Conservation (phyloP, 495 filamentous ascomycete genomes). For the Penicillium pulvis region DNA sequence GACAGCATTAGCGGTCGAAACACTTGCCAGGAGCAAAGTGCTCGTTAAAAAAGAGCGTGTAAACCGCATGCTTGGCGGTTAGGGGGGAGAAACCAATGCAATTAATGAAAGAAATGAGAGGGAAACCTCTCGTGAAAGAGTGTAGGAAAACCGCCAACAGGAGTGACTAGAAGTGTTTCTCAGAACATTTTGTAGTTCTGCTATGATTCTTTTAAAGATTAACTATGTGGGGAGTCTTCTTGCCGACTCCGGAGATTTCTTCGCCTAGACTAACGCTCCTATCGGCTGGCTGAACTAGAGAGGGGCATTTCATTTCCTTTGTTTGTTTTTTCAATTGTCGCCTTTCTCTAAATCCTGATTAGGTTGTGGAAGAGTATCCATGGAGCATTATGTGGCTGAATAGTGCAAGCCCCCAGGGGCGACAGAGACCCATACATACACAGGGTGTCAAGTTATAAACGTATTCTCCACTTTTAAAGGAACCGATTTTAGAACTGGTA, state of each 20-base stretch:
- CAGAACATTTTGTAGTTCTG: neutral
- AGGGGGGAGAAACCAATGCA: neutral
- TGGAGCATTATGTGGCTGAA: neutral
- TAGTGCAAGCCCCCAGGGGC: neutral
- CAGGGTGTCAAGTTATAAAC: too few relatives aligned
- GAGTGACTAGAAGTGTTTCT: neutral
- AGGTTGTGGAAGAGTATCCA: neutral
- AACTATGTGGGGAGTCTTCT: neutral
- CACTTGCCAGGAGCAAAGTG: neutral
- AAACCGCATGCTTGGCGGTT: neutral
- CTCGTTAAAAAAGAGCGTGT: neutral
- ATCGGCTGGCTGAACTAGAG: neutral
- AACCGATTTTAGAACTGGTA: neutral
- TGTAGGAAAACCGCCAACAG: neutral
- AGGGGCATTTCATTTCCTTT: neutral
- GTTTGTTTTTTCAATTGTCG: neutral
- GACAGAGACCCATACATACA: neutral
- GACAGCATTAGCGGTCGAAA: neutral
- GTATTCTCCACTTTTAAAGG: neutral
- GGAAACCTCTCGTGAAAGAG: neutral
- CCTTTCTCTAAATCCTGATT: too few relatives aligned
- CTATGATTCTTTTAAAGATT: neutral
- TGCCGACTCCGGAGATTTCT: neutral
- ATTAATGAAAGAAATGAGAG: neutral
- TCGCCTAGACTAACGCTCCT: neutral